These are phyloP conservation scores for Diplosphaera chodatii DNA, from an alignment of 139 green algal genomes.

Conservation along the genomic window DNA sequence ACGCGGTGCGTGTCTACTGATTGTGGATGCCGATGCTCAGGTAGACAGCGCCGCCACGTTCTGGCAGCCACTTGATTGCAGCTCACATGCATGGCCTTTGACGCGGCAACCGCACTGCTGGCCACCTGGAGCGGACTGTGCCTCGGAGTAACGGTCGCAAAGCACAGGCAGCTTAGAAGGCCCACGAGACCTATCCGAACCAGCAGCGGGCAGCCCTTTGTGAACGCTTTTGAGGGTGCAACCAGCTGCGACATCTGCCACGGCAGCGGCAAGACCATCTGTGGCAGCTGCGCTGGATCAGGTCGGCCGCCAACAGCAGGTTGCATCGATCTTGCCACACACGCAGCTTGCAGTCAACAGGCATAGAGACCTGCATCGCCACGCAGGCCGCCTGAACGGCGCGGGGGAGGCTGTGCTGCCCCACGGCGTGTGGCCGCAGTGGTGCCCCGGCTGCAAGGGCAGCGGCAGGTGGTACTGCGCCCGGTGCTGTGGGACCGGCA, in stretches of 20 bases:
- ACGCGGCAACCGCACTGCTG: background rate
- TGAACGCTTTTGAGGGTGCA: background rate
- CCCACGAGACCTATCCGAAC: background rate
- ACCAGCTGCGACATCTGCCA: background rate
- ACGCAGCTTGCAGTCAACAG: no score
- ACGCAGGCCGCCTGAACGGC: constrained; percentile 1
- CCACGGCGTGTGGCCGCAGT: background rate
- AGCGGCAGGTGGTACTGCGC: background rate
- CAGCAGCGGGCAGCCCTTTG: background rate
- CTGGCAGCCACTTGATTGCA: no score
- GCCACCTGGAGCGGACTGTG: background rate
- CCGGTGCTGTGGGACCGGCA: background rate
- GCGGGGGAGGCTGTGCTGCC: background rate
- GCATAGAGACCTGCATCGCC: no score
- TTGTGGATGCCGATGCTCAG: no score
- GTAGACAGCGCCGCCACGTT: no score
- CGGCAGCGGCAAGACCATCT: background rate
- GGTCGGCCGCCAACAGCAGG: no score
- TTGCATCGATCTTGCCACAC: no score
- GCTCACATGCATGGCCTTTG: no score
- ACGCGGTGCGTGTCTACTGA: no score
- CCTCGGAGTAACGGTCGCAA: background rate
- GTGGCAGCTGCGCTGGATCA: background rate
- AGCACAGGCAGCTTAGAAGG: background rate
- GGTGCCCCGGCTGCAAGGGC: background rate